Conservation (phyloP, 2,329 filamentous ascomycete genomes). For the Pseudohalonectria lignicola region DNA sequence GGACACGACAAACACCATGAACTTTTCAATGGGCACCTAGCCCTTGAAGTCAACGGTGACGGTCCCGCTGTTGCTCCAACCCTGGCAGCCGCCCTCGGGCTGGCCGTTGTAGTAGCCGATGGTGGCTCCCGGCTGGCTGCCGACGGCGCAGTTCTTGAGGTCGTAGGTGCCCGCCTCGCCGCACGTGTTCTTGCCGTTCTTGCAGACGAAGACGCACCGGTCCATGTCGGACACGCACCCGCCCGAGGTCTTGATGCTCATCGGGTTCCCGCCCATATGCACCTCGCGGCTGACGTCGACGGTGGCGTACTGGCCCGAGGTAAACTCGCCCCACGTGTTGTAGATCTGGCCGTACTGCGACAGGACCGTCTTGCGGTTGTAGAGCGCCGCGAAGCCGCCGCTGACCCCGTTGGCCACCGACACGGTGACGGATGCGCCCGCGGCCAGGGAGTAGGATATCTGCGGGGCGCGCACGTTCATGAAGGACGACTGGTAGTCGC, state of each 20-base stretch:
- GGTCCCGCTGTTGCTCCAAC: conserved; percentile 14
- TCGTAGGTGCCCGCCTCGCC: conserved; percentile 21
- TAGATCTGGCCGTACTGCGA: conserved; percentile 24
- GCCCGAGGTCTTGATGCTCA: conserved; percentile 19
- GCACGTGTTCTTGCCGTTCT: conserved; percentile 19
- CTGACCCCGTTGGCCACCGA: conserved; percentile 23
- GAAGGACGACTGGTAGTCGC: conserved; percentile 14
- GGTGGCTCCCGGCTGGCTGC: conserved; percentile 1
- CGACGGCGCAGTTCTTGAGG: conserved; percentile 20
- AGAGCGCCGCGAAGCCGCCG: conserved; percentile 25
- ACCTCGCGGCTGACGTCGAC: conserved; percentile 30
- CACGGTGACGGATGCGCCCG: conserved; percentile 20
- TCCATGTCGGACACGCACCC: conserved; percentile 28
- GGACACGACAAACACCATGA: no score
- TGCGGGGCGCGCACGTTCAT: conserved; percentile 15
- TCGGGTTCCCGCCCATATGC: conserved; percentile 28
- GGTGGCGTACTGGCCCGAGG: conserved; percentile 22
- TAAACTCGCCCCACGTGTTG: conserved; percentile 33
- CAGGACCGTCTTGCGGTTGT: conserved; percentile 14
- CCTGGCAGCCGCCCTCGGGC: conserved; percentile 17
- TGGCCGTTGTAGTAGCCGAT: conserved; percentile 12
- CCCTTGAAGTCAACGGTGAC: not conserved
- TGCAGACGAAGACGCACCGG: conserved; percentile 30
- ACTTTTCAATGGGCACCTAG: not conserved
- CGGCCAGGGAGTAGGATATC: conserved; percentile 25